Evolutionary conservation across 495 filamentous ascomycete genomes (phyloP), one percentile per base, ranked within the genome.

Genomic region (Xylaria castorea): DNA sequence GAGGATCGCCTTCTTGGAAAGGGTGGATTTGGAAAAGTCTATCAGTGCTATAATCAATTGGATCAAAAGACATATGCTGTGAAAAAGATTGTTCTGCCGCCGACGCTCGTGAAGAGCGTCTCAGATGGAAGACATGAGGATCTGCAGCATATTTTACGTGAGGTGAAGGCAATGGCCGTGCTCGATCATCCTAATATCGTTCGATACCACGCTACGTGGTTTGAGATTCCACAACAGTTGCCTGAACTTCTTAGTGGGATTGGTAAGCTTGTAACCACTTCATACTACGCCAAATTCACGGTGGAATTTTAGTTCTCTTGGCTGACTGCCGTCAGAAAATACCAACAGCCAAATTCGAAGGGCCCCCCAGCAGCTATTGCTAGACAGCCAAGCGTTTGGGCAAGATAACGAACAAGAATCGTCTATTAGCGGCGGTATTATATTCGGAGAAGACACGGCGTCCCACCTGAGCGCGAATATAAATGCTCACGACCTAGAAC

Each of bases 181-280:
- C 78, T 89, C 18, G 87, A 89, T 61, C 87, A 89, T 73, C 80
- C 84, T 5, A 88, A 89, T 73, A 83, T 89, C 66, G 87, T 89
- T 25, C 83, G 87, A 7, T 89, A 89, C 68, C 87, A 86, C 67
- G 83, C 83, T 22, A 87, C 87, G 7, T 89, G 87, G 87, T 79
- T 86, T 18, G 87, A 89, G 71, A 81, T 86, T 60, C 81, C 78
- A 6, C 81, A 85, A 50, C 72, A 71, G 27, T n/a, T 58, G 14
- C 68, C 81, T 30, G 69, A 78, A 34, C 68, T 61, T 20, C 25
- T 66, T 72, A 12, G 57, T 75, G 11, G 71, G 68, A 12, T 53
- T 38, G 72, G 77, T 74, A 77, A 46, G 77, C 74, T 25, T 53
- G 46, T 7, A 27, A 67, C 66, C 30, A 44, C 36, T 34, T 8